Conservation (phyloP, 148 eudicot genomes). For the Fagopyrum tataricum region DNA sequence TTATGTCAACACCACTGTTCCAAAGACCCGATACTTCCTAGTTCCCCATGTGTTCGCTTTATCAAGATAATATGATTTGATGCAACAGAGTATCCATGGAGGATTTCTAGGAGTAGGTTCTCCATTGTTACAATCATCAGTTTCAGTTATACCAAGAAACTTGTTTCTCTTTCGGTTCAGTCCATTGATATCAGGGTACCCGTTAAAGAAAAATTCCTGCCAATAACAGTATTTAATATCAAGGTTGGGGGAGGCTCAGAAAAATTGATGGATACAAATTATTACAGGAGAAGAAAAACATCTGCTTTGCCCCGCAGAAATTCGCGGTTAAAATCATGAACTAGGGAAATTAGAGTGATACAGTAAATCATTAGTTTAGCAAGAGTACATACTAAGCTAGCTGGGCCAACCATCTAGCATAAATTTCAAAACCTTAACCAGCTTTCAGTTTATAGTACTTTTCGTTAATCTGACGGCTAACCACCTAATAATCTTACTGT, state of each 20-base stretch:
- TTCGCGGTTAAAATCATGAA: background rate
- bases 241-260: too few relatives aligned
- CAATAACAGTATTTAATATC: constrained; percentile 6
- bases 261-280: background rate
- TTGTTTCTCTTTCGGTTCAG: constrained; percentile 41
- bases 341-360: background rate
- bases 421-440: background rate
- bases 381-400: background rate
- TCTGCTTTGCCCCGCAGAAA: background rate
- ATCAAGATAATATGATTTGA: constrained; percentile 65
- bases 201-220: constrained; percentile 60
- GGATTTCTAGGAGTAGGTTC: constrained; percentile 53
- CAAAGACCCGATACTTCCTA: constrained; percentile 53
- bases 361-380: background rate
- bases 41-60: constrained; percentile 50
- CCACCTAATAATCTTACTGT: background rate
- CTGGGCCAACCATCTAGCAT: background rate
- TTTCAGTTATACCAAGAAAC: constrained; percentile 52
- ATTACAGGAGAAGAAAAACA: background rate
- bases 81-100: constrained; percentile 77
- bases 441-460: background rate
- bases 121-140: constrained; percentile 15
- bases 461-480: background rate
- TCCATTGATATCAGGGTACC: constrained; percentile 27
- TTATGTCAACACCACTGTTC: too few relatives aligned